Evolutionary conservation across 202 grass and related monocot genomes (phyloP).

Genomic region (Setaria italica): DNA sequence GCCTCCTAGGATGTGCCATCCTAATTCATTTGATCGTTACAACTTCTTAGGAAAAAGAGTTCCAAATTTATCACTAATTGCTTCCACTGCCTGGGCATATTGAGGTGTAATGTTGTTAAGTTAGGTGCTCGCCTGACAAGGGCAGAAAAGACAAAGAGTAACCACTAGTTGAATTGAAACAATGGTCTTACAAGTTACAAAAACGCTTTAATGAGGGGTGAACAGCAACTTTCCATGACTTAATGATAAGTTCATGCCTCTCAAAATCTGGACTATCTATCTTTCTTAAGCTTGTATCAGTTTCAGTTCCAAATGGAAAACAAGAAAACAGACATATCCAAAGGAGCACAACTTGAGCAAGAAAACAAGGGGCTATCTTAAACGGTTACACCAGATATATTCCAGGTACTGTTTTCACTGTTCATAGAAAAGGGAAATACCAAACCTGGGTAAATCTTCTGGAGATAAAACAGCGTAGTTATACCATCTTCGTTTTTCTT

Average conservation of each 20-base stretch:
- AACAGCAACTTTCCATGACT: neutral
- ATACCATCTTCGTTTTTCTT: conserved; percentile 96
- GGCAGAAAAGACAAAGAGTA: neutral
- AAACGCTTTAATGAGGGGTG: neutral
- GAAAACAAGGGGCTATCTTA: conserved; percentile 26
- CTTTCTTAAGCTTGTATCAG: neutral
- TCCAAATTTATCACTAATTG: conserved; percentile 10
- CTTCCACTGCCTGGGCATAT: neutral
- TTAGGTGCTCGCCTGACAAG: neutral
- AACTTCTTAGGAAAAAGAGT: neutral
- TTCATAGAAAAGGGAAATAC: conserved; percentile 27
- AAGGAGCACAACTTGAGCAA: conserved; percentile 20
- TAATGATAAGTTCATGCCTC: neutral
- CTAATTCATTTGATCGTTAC: no score
- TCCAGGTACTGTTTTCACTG: neutral
- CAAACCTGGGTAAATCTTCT: conserved; percentile 95
- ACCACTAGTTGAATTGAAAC: neutral
- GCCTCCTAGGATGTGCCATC: neutral
- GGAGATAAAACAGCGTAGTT: conserved; percentile 91
- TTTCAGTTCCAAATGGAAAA: neutral
- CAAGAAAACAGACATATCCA: conserved; percentile 5
- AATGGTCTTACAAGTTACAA: neutral
- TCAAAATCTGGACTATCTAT: neutral
- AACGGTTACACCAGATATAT: conserved; percentile 24
- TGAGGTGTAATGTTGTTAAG: neutral